Evolutionary conservation across 768 basidiomycete species (phyloP).

Genomic region (Tylopilus balloui): DNA sequence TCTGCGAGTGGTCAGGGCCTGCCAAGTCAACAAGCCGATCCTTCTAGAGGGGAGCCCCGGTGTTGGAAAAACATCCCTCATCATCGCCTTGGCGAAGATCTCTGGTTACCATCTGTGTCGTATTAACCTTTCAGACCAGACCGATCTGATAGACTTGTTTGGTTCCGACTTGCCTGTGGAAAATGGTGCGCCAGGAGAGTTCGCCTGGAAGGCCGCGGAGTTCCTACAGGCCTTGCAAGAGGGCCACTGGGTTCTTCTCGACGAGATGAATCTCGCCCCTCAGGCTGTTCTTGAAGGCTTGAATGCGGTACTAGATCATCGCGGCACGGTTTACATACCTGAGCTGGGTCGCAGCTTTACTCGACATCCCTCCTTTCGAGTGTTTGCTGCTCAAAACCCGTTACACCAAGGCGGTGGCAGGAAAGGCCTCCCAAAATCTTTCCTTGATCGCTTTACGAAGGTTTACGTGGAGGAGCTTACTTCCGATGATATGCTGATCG

Average conservation of each 20-base stretch:
- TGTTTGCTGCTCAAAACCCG: conserved; percentile 98
- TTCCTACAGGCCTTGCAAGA: conserved; percentile 90
- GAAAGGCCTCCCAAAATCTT: conserved; percentile 96
- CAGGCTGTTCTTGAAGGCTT: conserved; percentile 96
- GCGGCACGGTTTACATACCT: conserved; percentile 91
- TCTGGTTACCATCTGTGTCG: conserved; percentile 78
- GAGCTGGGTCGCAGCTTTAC: conserved; percentile 87
- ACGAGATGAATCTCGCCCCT: conserved; percentile 98
- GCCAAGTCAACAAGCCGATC: conserved; percentile 86
- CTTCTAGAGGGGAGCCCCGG: conserved; percentile 97
- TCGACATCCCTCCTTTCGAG: conserved; percentile 89
- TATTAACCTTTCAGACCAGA: conserved; percentile 98
- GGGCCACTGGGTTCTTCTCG: conserved; percentile 97
- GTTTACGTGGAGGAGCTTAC: conserved; percentile 89
- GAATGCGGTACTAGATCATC: conserved; percentile 93
- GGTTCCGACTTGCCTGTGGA: conserved; percentile 95
- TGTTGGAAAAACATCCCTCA: conserved; percentile 93
- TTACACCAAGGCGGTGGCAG: conserved; percentile 93
- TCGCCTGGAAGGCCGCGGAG: conserved; percentile 96
- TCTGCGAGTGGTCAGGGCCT: conserved; percentile 83
- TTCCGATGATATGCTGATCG: conserved; percentile 66
- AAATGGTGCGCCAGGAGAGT: conserved; percentile 86
- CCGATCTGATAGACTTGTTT: conserved; percentile 92
- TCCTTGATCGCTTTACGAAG: conserved; percentile 97
- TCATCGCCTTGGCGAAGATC: conserved; percentile 79